These are phyloP conservation scores for Suillus lakei DNA, from an alignment of 768 basidiomycete species.

Conservation along the genomic window DNA sequence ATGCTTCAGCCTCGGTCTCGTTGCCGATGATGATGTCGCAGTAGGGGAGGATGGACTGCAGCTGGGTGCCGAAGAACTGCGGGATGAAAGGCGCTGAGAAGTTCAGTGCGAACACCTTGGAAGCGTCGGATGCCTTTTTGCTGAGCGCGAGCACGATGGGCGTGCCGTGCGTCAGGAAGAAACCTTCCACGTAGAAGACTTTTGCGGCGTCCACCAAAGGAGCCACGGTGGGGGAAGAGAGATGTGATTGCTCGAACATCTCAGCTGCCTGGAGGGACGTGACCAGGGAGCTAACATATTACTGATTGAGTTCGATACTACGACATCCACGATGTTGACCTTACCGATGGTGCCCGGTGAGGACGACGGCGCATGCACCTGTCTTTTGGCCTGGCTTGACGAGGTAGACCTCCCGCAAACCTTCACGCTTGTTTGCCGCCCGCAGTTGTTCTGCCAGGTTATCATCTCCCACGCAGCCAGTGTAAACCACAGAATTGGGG, in stretches of 20 bases:
- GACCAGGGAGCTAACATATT: slow-evolving; percentile 74
- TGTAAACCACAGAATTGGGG: slow-evolving; percentile 85
- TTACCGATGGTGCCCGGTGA: slow-evolving; percentile 92
- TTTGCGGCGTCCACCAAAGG: slow-evolving; percentile 80
- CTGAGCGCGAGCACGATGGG: slow-evolving; percentile 73
- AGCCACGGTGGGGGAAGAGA: slow-evolving; percentile 75
- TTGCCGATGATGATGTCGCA: slow-evolving; percentile 95
- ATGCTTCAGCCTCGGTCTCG: slow-evolving; percentile 91
- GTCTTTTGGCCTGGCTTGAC: slow-evolving; percentile 89
- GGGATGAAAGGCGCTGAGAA: slow-evolving; percentile 97
- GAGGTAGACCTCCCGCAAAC: slow-evolving; percentile 85
- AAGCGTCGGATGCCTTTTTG: slow-evolving; percentile 72
- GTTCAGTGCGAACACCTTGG: slow-evolving; percentile 92
- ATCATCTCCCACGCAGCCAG: slow-evolving; percentile 94
- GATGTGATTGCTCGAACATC: slow-evolving; percentile 82
- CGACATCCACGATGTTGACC: slow-evolving; percentile 20
- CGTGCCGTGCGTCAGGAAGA: slow-evolving; percentile 94
- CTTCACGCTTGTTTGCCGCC: slow-evolving; percentile 90
- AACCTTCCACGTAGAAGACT: slow-evolving; percentile 94
- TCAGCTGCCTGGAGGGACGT: slow-evolving; percentile 92
- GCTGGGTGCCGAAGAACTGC: slow-evolving; percentile 86
- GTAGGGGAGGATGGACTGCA: slow-evolving; percentile 82
- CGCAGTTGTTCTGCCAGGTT: slow-evolving; percentile 89
- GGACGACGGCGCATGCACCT: slow-evolving; percentile 94
- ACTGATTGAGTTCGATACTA: not conserved